Evolutionary conservation across 202 grass and related monocot species (phyloP).

Genomic region (Zizania palustris): DNA sequence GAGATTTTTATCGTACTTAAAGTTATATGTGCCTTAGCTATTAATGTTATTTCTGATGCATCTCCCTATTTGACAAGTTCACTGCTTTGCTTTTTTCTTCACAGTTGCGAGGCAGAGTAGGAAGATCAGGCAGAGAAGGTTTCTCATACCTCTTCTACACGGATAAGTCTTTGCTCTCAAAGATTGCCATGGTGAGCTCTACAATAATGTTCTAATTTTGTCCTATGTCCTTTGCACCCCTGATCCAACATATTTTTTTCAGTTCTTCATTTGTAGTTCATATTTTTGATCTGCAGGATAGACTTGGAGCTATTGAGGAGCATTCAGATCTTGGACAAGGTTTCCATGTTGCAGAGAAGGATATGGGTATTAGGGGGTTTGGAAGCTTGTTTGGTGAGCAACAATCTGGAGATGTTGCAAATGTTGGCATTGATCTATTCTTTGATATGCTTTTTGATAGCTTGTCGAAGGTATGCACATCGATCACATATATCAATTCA

Average conservation of each 20-base stretch:
- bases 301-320: conserved; percentile 86
- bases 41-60: conserved; percentile 18
- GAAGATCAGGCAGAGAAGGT: conserved; percentile 85
- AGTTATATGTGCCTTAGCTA: conserved; percentile 7
- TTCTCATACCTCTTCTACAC: conserved; percentile 84
- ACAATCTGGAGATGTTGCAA: conserved; percentile 95
- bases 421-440: conserved; percentile 94
- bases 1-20: not conserved
- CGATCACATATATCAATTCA: not conserved
- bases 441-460: conserved; percentile 99
- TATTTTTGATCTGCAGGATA: conserved; percentile 62
- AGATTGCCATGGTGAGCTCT: conserved; percentile 66
- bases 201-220: conserved; percentile 17
- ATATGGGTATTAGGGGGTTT: conserved; percentile 95
- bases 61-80: conserved; percentile 36
- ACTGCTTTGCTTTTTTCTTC: conserved; percentile 34
- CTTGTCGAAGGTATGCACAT: conserved; percentile 77
- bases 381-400: conserved; percentile 97
- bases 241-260: conserved; percentile 1
- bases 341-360: conserved; percentile 93
- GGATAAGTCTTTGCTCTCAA: conserved; percentile 84
- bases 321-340: conserved; percentile 86
- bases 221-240: not conserved
- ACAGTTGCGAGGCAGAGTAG: conserved; percentile 93
- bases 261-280: conserved; percentile 32